Base-by-base conservation (phyloP, 176 grass and related monocot genomes). In the Dendrocalamus sinicus region DNA sequence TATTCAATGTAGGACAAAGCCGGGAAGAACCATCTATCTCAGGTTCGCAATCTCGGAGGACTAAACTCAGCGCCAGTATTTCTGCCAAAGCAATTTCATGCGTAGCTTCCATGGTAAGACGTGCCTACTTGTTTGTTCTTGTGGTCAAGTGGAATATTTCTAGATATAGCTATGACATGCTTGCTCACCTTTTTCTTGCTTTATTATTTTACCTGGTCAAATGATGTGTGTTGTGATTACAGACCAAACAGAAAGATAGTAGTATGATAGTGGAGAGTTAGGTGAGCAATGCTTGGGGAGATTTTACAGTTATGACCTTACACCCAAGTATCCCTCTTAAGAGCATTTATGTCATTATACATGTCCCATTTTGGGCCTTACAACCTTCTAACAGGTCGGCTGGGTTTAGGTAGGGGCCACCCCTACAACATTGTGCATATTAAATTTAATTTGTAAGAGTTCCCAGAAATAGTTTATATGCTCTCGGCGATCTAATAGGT, bases 51-150 rank as follows among this genome's bases (percentile, higher is more conserved):
- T 45, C 23, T 22, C 53, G 5, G 13, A 81, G 62, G 35, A 16
- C 12, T 24, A 91, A 19, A 52, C 75, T 72, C 4, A 47, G 12
- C 41, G 9, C 45, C 66, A 53, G 2, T 10, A 37, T 79, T 43
- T 76, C 52, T 23, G 69, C 70, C n/a, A 91, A 72, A 61, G 73
- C 83, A 9, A 51, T 45, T 12, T 17, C 54, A 61, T 78, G 52
- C 4, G 75, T 12, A 41, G 80, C 81, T 72, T 84, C 87, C n/a
- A 84, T 47, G 81, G 81, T 88, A 84, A 70, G 60, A 61, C 10
- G n/a, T 6, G 28, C 70, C 14, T 48, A 0, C 12, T 4, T 75
- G 26, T 35, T 39, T 41, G 9, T 59, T 67, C 1, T 30, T 83
- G 40, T 73, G 67, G 12, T 62, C 24, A 60, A 79, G 75, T 48